phyloP scores from a whole-genome alignment of 202 grass and related monocot species.

The Tripidium arundinaceum region DNA sequence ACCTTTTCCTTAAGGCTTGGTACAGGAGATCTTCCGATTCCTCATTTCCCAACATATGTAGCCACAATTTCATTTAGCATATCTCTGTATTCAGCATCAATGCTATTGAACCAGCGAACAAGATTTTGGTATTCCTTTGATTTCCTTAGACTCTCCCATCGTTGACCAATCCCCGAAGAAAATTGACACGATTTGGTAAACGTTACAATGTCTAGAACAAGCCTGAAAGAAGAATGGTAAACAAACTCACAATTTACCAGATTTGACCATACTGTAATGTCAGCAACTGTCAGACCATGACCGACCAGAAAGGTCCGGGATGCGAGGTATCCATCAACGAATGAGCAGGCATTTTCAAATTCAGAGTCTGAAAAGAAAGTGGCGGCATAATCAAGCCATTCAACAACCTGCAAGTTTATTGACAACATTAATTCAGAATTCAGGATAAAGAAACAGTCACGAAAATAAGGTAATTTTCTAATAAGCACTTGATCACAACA shows the following conservation, averaged over 20 bases:
- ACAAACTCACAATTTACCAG: constrained; percentile 36
- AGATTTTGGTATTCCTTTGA: constrained; percentile 72
- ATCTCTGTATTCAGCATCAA: constrained; percentile 42
- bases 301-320: constrained; percentile 65
- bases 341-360: constrained; percentile 59
- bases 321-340: constrained; percentile 51
- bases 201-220: neutral
- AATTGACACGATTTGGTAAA: neutral
- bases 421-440: neutral
- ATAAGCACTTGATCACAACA: constrained; percentile 6
- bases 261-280: constrained; percentile 63
- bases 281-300: constrained; percentile 56
- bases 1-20: constrained; percentile 50
- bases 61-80: constrained; percentile 46
- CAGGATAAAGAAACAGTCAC: neutral
- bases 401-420: constrained; percentile 46
- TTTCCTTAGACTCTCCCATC: constrained; percentile 84
- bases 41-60: constrained; percentile 68
- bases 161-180: constrained; percentile 56
- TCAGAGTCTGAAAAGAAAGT: constrained; percentile 57
- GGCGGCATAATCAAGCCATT: constrained; percentile 65
- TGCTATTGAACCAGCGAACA: constrained; percentile 68
- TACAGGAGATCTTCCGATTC: constrained; percentile 72
- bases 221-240: neutral
- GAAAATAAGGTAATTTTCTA: neutral